Evolutionary conservation across 2,329 filamentous ascomycete species (phyloP).

Genomic region (Fusarium tanahbumbuense): DNA sequence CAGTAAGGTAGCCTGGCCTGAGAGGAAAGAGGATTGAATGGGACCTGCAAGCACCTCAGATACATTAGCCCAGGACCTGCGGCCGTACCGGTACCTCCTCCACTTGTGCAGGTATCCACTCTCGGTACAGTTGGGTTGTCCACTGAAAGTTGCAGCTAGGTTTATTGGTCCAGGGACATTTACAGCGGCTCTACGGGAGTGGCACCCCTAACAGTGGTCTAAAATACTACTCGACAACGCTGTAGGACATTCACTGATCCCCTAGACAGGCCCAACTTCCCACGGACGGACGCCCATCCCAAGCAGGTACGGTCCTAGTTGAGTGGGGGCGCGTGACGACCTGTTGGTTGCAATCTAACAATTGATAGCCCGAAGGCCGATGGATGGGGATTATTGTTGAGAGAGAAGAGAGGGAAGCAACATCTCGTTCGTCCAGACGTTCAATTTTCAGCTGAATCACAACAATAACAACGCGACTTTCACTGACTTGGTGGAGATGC

Average conservation of each 20-base stretch:
- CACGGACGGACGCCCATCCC: neutral
- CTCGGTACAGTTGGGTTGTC: neutral
- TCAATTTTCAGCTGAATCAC: constrained; percentile 12
- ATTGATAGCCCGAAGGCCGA: constrained; percentile 20
- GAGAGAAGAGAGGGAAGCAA: constrained; percentile 6
- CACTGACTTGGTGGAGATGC: constrained; percentile 27
- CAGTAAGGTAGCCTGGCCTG: neutral
- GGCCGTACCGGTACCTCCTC: constrained; percentile 32
- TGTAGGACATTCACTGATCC: neutral
- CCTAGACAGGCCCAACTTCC: neutral
- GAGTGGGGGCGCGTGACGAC: constrained; percentile 21
- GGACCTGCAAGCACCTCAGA: constrained; percentile 2
- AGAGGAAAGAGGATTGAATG: constrained; percentile 1
- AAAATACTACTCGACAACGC: neutral
- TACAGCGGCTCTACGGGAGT: constrained; percentile 10
- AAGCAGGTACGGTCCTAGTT: neutral
- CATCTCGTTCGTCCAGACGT: constrained; percentile 6
- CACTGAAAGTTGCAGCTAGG: constrained; percentile 6
- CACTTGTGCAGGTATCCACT: constrained; percentile 15
- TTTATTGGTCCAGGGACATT: constrained; percentile 1
- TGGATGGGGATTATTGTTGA: constrained; percentile 6
- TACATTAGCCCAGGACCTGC: constrained; percentile 9
- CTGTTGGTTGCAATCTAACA: constrained; percentile 29
- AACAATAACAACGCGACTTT: constrained; percentile 12
- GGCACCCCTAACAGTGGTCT: constrained; percentile 3